Conservation (phyloP, 257 asterid species). For the Cordia subcordata region DNA sequence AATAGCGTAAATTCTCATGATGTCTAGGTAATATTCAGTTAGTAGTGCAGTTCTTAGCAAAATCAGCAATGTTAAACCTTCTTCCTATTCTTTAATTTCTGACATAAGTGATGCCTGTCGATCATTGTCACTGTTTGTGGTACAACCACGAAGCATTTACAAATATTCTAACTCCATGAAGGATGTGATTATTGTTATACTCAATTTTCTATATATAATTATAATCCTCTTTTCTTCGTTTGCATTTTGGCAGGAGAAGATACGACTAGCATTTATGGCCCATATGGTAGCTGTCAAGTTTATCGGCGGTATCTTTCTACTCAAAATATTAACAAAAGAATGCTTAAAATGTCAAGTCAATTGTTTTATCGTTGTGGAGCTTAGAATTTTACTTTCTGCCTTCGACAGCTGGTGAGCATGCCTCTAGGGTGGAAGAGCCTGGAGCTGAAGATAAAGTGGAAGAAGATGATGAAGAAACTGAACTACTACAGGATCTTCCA, state of each 20-base stretch:
- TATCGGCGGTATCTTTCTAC: conserved; percentile 55
- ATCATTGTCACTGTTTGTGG: background rate
- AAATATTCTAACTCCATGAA: background rate
- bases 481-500: conserved; percentile 44
- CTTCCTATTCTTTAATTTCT: background rate
- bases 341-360: background rate
- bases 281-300: conserved; percentile 83
- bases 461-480: conserved; percentile 36
- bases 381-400: background rate
- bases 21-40: no score
- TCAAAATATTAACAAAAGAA: conserved; percentile 1
- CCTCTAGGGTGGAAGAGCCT: background rate
- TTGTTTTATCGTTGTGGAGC: background rate
- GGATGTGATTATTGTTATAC: background rate
- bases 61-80: background rate
- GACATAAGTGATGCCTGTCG: background rate
- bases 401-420: conserved; percentile 17
- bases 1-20: no score
- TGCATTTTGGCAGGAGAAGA: conserved; percentile 54
- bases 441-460: conserved; percentile 19
- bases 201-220: conserved; percentile 14
- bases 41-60: no score
- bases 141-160: background rate
- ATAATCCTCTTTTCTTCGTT: conserved; percentile 5
- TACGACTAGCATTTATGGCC: conserved; percentile 65